Evolutionary conservation across 2,329 filamentous ascomycete genomes (phyloP).

Genomic region (Colletotrichum truncatum): DNA sequence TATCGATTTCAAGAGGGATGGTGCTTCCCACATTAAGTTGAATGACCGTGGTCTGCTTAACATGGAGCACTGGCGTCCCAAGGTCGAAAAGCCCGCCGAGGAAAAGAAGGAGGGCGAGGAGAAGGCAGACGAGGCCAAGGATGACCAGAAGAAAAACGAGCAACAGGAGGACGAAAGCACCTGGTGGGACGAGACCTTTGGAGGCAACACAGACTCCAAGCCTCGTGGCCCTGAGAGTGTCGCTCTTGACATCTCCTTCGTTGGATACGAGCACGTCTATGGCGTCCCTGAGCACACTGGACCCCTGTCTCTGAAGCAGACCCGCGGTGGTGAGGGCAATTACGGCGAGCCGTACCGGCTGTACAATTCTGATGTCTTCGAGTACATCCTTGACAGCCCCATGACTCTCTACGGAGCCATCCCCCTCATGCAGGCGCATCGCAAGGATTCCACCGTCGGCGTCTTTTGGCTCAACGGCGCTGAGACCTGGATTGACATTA

Average conservation of each 20-base stretch:
- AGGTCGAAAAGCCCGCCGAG: constrained; percentile 70
- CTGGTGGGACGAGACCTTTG: constrained; percentile 98
- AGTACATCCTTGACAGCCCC: constrained; percentile 95
- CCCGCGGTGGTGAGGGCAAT: constrained; percentile 85
- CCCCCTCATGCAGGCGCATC: constrained; percentile 97
- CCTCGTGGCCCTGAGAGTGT: constrained; percentile 95
- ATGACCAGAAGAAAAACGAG: constrained; percentile 38
- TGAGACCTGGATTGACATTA: constrained; percentile 96
- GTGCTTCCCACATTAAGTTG: constrained; percentile 82
- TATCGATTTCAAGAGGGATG: constrained; percentile 88
- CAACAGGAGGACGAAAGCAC: constrained; percentile 88
- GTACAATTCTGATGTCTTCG: constrained; percentile 97
- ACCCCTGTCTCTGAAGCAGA: constrained; percentile 87
- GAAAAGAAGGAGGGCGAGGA: constrained; percentile 64
- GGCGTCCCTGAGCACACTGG: constrained; percentile 95
- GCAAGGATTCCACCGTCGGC: constrained; percentile 90
- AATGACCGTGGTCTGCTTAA: constrained; percentile 93
- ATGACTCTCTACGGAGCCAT: constrained; percentile 99
- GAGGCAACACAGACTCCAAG: constrained; percentile 94
- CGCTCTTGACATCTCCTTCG: constrained; percentile 89
- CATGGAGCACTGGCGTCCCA: constrained; percentile 93
- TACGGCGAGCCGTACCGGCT: constrained; percentile 91
- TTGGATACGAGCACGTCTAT: constrained; percentile 90
- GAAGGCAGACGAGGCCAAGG: constrained; percentile 50
- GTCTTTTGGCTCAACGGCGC: constrained; percentile 98